Evolutionary conservation across 345 rosid genomes (phyloP), one percentile per base, ranked within the genome.

Genomic region (Murraya koenigii): DNA sequence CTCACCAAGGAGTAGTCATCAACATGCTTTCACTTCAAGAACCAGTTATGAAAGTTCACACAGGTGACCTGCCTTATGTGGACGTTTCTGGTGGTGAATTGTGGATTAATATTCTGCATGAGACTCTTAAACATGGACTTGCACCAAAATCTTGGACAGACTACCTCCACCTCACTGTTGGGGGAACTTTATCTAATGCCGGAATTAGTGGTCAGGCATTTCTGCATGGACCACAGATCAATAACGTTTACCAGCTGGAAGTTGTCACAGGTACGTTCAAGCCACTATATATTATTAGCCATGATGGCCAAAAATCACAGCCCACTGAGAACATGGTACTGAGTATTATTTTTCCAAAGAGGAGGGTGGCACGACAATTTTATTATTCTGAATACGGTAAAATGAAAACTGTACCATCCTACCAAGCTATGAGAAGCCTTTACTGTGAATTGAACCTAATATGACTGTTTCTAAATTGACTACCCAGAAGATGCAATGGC

Each of bases 181-280:
- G 99, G 32, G 98, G 99, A 25, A 97, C 99, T 69, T 75, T 94
- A 30, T 92, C 98, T 1, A 91, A 94, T 61, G 99, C 93, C 6
- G 99, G 99, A 60, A 91, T 97, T 41, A 93, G 99, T 33, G 98
- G 99, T 66, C 99, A 97, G 80, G 95, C 99, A 26, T 97, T 91
- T 83, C 83, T 77, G 69, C 87, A 94, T 74, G 97, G 99, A 66
- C 97, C 99, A 39, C 99, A 97, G 82, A 91, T 97, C 79, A 79
- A 80, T 80, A 94, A 96, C 78, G 91, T 97, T 65, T 82, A 88
- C 77, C 93, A 91, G 87, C 86, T 97, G 80, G 94, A 94, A 84
- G 89, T 97, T 74, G 93, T 94, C 73, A 91, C 99, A 87, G 98
- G 98, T 92, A 85, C 41, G 66, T 69, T n/a, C 44, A 33, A 75